These are phyloP conservation scores for Trametes sp. DNA, from an alignment of 1,284 basidiomycete genomes.

Conservation along the genomic window DNA sequence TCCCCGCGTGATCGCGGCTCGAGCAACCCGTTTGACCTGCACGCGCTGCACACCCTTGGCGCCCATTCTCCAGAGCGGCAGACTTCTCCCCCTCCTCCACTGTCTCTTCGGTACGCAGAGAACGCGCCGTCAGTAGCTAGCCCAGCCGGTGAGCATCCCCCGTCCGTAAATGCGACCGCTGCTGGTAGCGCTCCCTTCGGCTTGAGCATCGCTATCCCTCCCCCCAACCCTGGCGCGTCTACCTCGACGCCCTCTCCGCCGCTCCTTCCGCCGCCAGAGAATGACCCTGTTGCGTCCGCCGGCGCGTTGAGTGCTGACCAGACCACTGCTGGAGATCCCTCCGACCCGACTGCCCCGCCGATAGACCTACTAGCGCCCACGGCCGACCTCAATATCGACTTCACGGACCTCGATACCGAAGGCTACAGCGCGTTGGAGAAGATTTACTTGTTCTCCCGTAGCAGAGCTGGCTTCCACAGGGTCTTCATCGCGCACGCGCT, in stretches of 20 bases:
- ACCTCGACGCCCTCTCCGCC: constrained; percentile 36
- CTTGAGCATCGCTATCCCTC: constrained; percentile 36
- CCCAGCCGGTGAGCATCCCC: constrained; percentile 20
- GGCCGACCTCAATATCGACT: constrained; percentile 38
- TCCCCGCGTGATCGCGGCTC: constrained; percentile 19
- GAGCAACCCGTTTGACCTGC: constrained; percentile 24
- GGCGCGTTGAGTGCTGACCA: constrained; percentile 8
- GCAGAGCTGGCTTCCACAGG: constrained; percentile 84
- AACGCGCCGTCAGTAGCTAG: constrained; percentile 20
- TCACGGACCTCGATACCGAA: constrained; percentile 69
- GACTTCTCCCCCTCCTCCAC: constrained; percentile 24
- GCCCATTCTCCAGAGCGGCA: constrained; percentile 25
- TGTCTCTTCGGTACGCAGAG: constrained; percentile 26
- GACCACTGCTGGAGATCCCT: not conserved
- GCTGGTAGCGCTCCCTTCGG: constrained; percentile 22
- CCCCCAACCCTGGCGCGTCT: constrained; percentile 31
- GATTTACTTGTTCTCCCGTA: constrained; percentile 93
- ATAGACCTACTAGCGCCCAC: constrained; percentile 27
- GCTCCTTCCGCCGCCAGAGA: constrained; percentile 23
- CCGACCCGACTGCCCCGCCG: constrained; percentile 17
- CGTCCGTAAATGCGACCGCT: constrained; percentile 24
- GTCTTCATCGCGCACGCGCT: constrained; percentile 87
- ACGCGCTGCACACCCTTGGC: constrained; percentile 19
- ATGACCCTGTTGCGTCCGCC: constrained; percentile 20
- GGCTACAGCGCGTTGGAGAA: constrained; percentile 87